These are phyloP conservation scores for Vickermania ingenoplastis DNA, from an alignment of 208 protist genomes.

Conservation along the genomic window DNA sequence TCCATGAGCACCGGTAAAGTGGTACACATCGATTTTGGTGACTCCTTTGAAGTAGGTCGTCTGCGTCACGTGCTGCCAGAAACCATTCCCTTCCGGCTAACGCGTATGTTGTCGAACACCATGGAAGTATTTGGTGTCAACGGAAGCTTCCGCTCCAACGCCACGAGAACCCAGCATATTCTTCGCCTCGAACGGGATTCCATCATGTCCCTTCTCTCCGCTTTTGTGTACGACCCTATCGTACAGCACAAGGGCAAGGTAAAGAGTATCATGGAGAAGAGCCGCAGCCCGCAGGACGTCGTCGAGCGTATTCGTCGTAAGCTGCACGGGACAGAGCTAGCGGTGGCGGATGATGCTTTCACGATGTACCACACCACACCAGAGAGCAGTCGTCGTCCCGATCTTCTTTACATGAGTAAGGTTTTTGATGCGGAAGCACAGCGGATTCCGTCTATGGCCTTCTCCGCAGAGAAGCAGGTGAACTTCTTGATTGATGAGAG, in stretches of 20 bases:
- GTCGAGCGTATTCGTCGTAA: constrained; percentile 97
- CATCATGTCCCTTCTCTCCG: constrained; percentile 99
- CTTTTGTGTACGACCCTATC: constrained; percentile 99
- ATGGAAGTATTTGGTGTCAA: constrained; percentile 99
- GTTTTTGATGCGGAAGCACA: constrained; percentile 73
- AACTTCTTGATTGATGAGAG: constrained; percentile 84
- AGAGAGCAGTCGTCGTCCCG: constrained; percentile 64
- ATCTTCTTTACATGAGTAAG: constrained; percentile 86
- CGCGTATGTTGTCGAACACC: constrained; percentile 98
- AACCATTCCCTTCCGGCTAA: constrained; percentile 99
- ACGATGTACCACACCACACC: constrained; percentile 72
- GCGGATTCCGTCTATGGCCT: constrained; percentile 29
- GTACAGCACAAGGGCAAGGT: constrained; percentile 95
- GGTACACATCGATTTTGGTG: constrained; percentile 99
- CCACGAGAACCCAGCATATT: constrained; percentile 93
- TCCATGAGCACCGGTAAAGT: constrained; percentile 97
- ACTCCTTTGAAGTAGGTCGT: constrained; percentile 99
- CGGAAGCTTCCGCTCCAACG: constrained; percentile 97
- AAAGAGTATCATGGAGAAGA: constrained; percentile 95
- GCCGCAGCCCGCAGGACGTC: constrained; percentile 83
- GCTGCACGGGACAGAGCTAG: constrained; percentile 97
- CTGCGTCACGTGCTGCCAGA: constrained; percentile 98
- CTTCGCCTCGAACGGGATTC: constrained; percentile 97
- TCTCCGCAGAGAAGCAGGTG: constrained; percentile 68
- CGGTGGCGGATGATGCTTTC: constrained; percentile 42